Percentiles rank a stretch among this genome's conserved stretches.
Evolutionary conservation across 2,329 filamentous ascomycete genomes (phyloP).

Genomic region (Penicillium sp.): DNA sequence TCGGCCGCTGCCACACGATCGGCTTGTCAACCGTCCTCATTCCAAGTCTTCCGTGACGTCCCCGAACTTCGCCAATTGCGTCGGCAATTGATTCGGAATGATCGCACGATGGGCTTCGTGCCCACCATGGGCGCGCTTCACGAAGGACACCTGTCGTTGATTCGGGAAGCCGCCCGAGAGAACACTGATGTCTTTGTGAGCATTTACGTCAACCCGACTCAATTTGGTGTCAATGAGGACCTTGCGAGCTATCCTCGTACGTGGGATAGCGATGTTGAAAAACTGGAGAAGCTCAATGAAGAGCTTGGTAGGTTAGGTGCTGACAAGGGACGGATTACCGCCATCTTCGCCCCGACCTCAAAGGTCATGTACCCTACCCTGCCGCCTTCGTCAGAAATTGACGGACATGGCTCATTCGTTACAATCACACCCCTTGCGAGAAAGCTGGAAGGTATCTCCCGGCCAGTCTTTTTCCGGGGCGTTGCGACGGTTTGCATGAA

Average conservation of each 20-base stretch:
- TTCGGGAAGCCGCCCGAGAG: constrained; percentile 78
- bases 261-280: constrained; percentile 74
- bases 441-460: constrained; percentile 78
- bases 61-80: constrained; percentile 71
- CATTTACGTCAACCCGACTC: constrained; percentile 94
- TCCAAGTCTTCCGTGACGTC: constrained; percentile 71
- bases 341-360: constrained; percentile 84
- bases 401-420: constrained; percentile 84
- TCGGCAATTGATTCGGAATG: constrained; percentile 63
- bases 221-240: constrained; percentile 90
- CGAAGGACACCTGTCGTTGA: constrained; percentile 81
- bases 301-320: constrained; percentile 66
- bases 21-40: constrained; percentile 31
- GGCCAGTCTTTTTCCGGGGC: constrained; percentile 94
- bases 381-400: constrained; percentile 69
- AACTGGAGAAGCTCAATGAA: constrained; percentile 67
- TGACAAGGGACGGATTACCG: constrained; percentile 66
- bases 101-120: constrained; percentile 79
- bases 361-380: constrained; percentile 85
- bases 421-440: constrained; percentile 82
- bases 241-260: constrained; percentile 86
- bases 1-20: constrained; percentile 23
- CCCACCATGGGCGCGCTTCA: constrained; percentile 99
- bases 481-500: constrained; percentile 97
- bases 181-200: constrained; percentile 87